Base-by-base conservation (phyloP, 345 rosid genomes). In the Raphanus sativus region DNA sequence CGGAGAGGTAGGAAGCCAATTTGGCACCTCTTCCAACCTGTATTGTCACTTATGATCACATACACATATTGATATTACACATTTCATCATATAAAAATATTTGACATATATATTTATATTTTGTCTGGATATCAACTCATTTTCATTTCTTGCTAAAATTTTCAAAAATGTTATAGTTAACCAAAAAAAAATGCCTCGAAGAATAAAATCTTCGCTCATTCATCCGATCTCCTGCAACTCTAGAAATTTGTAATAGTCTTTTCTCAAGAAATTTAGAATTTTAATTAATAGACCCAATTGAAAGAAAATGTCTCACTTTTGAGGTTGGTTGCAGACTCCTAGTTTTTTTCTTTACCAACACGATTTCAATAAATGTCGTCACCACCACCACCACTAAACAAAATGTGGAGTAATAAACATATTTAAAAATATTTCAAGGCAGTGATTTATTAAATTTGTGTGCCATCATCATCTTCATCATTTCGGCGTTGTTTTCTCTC, bases 11-110 rank as follows among this genome's bases (percentile, higher is more conserved):
- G 55, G 40, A 76, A 75, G 71, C 74, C 66, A 77, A 6, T 58
- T 65, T 72, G 81, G 81, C 76, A 64, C 76, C 76, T 77, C 81
- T 71, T 77, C 67, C 62, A 59, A 78, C 64, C 29, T 73, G 77
- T 78, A 77, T 48, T 77, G 64, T 36, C 75, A 63, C 54, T 58
- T 58, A 4, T 58, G 13, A 58, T 11, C 63, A 58, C 70, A 34
- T 52, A 52, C 12, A 30, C 21, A 21, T 21, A 21, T 1, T 21
- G 21, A 21, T 21, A 21, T 21, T 21, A 21, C 21, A 21, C 60
- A 62, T 67, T 60, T 45, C 55, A 32, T 13, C 7, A 11, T 54
- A 0, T 34, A 13, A 9, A 38, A 2, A 6, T 5, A 24, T 25
- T 6, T 30, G 10, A 2, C 38, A 13, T 21, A 13, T 30, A 25